Evolutionary conservation across 495 filamentous ascomycete genomes (phyloP).

Genomic region (Articulospora tetracladia): DNA sequence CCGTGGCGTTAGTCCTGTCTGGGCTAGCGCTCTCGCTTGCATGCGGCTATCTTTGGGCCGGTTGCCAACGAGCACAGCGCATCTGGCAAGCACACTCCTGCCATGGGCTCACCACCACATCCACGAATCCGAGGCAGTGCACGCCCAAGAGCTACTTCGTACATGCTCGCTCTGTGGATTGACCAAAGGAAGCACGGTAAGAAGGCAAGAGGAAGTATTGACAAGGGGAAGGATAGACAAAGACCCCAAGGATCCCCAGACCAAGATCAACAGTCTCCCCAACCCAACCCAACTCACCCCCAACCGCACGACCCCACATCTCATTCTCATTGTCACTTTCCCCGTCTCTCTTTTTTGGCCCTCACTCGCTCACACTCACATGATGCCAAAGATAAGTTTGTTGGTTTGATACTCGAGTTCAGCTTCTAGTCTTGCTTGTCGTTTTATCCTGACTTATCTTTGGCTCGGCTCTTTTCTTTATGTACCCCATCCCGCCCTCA

Average conservation of each 20-base stretch:
- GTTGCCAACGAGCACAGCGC: neutral
- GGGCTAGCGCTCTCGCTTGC: neutral
- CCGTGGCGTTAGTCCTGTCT: too few species aligned
- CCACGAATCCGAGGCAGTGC: neutral
- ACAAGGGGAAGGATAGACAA: neutral
- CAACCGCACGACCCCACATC: neutral
- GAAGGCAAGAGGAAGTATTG: neutral
- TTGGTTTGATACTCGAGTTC: neutral
- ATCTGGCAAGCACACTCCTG: too few species aligned
- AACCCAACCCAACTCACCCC: neutral
- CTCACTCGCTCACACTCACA: neutral
- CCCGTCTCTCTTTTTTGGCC: neutral
- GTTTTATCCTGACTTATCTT: too few species aligned
- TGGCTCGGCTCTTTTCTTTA: neutral
- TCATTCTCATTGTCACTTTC: neutral
- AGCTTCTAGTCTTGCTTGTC: too few species aligned
- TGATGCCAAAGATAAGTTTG: neutral
- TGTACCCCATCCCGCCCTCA: neutral
- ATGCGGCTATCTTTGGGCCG: neutral
- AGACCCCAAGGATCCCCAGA: neutral
- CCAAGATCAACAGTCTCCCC: neutral
- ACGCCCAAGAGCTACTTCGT: neutral
- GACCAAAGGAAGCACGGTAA: too few species aligned
- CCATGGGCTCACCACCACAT: neutral
- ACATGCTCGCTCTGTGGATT: too few species aligned